Evolutionary conservation across 2,329 filamentous ascomycete genomes (phyloP), one percentile per base, ranked within the genome.

Genomic region (Aspergillus sp.): DNA sequence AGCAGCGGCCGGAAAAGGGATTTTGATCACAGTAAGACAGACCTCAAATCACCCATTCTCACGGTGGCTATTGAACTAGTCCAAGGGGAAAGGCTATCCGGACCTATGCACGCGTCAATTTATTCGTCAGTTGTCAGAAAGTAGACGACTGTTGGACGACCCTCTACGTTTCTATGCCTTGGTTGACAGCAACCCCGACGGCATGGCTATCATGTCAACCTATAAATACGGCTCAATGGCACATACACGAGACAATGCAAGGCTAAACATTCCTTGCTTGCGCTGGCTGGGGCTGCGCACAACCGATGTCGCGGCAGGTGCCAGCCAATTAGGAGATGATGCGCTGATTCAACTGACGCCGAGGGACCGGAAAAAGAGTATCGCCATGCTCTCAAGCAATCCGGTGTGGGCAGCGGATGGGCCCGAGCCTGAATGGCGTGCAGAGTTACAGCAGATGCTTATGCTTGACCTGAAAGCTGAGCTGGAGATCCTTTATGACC

Each of bases 11-110:
- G 75, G 77, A 14, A 69, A 80, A 53, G 83, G 85, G 3, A 75
- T 88, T 12, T 67, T 87, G 10, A 66, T 88, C 51, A 88, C 86
- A 4, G 84, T 85, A 72, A 66, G 77, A 32, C 3, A 10, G 12
- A 42, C 22, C 46, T 16, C 36, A 24, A 7, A 26, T 24, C 39
- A 22, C 39, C 36, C 24, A 18, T 22, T 6, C 9, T 36, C 47
- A 6, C 18, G 24, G 3, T 11, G 24, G 24, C 46, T 4, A 62
- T n/a, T 52, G 50, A 58, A 32, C 31, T 14, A 14, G n/a, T 18
- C 42, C 2, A 54, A 86, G 83, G 86, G 82, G 0, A 88, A 88
- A 78, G 86, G 86, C 3, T 88, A 88, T 65, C 86, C 86, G 1
- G 86, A 89, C 65, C 71, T 88, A 26, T 76, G 78, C 32, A 86